Conservation (phyloP, 768 basidiomycete species). For the Serendipita sp. region DNA sequence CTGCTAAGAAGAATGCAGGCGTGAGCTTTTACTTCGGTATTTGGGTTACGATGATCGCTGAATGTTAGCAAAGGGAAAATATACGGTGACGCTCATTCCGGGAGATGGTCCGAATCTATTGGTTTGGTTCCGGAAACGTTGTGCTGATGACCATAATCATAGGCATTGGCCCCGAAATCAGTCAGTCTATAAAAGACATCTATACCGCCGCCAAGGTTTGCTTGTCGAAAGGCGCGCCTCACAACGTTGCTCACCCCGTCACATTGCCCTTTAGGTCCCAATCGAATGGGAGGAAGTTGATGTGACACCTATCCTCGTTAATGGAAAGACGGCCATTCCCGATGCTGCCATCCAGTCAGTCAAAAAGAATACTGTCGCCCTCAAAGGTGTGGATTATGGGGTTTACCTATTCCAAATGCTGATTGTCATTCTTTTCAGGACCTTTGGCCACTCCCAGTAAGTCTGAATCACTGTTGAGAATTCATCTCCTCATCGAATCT, state of each 20-base stretch:
- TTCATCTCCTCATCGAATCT: not conserved
- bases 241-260: not conserved
- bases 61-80: conserved; percentile 61
- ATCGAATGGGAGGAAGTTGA: conserved; percentile 99
- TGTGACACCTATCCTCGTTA: conserved; percentile 84
- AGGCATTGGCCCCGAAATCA: conserved; percentile 99
- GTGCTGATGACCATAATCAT: conserved; percentile 11
- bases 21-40: conserved; percentile 33
- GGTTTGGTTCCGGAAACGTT: conserved; percentile 10
- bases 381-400: conserved; percentile 55
- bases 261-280: conserved; percentile 48
- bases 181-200: conserved; percentile 87
- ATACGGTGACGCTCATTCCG: conserved; percentile 89
- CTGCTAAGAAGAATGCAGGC: conserved; percentile 75
- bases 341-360: conserved; percentile 80
- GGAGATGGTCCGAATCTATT: conserved; percentile 61
- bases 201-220: conserved; percentile 71
- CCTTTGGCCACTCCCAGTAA: conserved; percentile 93
- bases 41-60: not conserved
- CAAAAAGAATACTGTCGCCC: conserved; percentile 91
- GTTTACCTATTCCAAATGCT: not conserved
- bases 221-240: conserved; percentile 9
- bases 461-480: conserved; percentile 19
- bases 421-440: conserved; percentile 30
- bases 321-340: conserved; percentile 94